Evolutionary conservation across 306 rosid genomes (phyloP).

Genomic region (Vigna mungo): DNA sequence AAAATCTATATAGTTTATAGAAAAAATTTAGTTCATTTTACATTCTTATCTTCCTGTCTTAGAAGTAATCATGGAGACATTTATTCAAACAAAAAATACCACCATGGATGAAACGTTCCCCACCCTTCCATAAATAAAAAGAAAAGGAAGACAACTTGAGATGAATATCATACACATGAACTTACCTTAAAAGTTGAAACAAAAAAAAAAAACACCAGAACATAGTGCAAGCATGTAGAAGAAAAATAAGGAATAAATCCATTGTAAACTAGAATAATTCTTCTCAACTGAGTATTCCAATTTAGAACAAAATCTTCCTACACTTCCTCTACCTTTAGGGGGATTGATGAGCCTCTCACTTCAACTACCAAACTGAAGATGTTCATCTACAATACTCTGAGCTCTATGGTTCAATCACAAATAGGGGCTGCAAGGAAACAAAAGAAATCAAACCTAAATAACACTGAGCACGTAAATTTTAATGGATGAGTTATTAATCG

Average conservation of each 20-base stretch:
- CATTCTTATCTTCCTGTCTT: neutral
- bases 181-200: constrained; percentile 22
- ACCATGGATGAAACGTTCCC: constrained; percentile 23
- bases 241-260: constrained; percentile 27
- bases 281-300: constrained; percentile 52
- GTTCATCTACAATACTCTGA: constrained; percentile 36
- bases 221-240: constrained; percentile 33
- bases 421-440: constrained; percentile 66
- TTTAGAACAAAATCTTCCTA: constrained; percentile 55
- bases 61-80: neutral
- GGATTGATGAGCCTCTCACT: constrained; percentile 45
- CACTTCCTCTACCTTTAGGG: constrained; percentile 33
- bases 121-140: neutral
- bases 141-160: neutral
- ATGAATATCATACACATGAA: constrained; percentile 31
- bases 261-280: constrained; percentile 43
- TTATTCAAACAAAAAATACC: neutral
- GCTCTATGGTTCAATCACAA: constrained; percentile 73
- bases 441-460: constrained; percentile 27
- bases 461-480: constrained; percentile 6
- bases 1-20: neutral
- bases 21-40: neutral
- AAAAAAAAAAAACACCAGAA: constrained; percentile 32
- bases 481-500: constrained; percentile 1
- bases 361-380: constrained; percentile 43